Evolutionary conservation across 257 asterid species (phyloP).

Genomic region (Cinchona pubescens): DNA sequence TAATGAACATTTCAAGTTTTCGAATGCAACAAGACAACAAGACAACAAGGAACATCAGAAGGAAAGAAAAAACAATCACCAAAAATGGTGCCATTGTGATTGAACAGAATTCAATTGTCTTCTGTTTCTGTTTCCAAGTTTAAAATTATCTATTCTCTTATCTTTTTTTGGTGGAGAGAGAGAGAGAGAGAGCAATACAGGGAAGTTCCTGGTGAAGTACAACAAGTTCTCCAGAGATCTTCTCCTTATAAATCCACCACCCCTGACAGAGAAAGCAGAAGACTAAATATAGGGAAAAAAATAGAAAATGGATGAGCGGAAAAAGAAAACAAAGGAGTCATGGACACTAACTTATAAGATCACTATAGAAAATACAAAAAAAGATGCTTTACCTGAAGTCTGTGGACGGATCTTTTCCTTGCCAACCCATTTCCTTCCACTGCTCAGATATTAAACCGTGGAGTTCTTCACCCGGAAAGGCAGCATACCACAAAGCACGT

Average conservation of each 20-base stretch:
- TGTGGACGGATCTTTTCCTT: conserved; percentile 99
- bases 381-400: conserved; percentile 70
- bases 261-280: conserved; percentile 48
- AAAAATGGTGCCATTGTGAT: not conserved
- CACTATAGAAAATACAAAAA: conserved; percentile 8
- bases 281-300: not conserved
- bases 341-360: not conserved
- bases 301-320: conserved; percentile 3
- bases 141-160: not conserved
- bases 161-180: not conserved
- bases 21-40: not conserved
- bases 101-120: no score
- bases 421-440: conserved; percentile 99
- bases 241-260: conserved; percentile 98
- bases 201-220: conserved; percentile 81
- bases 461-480: conserved; percentile 85
- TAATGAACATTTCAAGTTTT: not conserved
- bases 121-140: not conserved
- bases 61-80: not conserved
- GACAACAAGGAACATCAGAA: not conserved
- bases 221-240: conserved; percentile 89
- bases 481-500: conserved; percentile 75
- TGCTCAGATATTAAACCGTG: conserved; percentile 89
- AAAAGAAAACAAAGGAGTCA: not conserved
- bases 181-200: conserved; percentile 44